phyloP scores from a whole-genome alignment of 805 yeast genomes.

The Ogataea paraovalis region DNA sequence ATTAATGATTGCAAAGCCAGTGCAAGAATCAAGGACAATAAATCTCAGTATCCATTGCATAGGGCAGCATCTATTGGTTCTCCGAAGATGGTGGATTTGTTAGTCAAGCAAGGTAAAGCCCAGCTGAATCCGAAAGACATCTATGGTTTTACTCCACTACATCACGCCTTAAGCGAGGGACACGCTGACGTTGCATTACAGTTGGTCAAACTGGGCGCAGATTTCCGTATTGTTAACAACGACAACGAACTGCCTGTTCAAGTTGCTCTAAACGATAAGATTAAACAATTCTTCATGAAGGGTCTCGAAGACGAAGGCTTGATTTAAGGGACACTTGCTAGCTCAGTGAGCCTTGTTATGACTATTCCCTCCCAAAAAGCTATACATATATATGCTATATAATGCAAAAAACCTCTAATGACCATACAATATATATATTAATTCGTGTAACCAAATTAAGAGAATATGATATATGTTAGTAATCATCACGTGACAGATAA shows the following conservation, averaged over 20 bases:
- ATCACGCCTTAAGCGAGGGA: conserved; percentile 90
- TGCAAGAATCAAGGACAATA: conserved; percentile 61
- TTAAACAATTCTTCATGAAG: conserved; percentile 35
- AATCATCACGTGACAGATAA: too few species aligned
- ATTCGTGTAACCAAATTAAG: too few species aligned
- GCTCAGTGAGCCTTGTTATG: too few species aligned
- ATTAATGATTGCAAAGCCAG: conserved; percentile 53
- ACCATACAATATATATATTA: too few species aligned
- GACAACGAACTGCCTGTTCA: conserved; percentile 55
- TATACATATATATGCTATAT: too few species aligned
- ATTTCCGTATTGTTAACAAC: conserved; percentile 39
- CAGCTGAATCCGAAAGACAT: conserved; percentile 66
- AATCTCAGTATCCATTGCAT: conserved; percentile 65
- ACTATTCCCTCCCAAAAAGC: too few species aligned
- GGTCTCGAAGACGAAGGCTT: conserved; percentile 23
- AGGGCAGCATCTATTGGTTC: conserved; percentile 83
- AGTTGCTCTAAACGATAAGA: conserved; percentile 54
- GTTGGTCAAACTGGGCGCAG: conserved; percentile 68
- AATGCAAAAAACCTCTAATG: too few species aligned
- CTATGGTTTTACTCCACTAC: conserved; percentile 82
- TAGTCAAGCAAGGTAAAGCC: conserved; percentile 50
- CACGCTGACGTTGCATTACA: conserved; percentile 69
- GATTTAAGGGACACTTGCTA: too few species aligned
- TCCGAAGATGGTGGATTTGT: conserved; percentile 46
- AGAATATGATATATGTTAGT: too few species aligned